These are phyloP conservation scores for Protomyces inundatus DNA, from an alignment of 1,139 yeast genomes.

Conservation along the genomic window DNA sequence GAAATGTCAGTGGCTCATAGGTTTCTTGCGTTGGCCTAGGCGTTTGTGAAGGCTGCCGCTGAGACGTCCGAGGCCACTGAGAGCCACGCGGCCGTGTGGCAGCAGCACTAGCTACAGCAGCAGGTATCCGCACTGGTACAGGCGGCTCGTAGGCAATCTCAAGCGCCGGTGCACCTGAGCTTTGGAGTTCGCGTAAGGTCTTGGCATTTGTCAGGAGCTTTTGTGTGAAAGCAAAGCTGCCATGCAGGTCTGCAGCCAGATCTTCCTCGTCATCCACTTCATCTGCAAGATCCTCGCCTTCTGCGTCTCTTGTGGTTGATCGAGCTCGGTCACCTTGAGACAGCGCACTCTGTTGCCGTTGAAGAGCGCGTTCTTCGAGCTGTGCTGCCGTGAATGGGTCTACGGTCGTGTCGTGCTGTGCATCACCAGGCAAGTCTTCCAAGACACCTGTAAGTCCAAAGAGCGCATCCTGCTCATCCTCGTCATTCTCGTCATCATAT, in stretches of 20 bases:
- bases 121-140: background rate
- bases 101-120: background rate
- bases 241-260: background rate
- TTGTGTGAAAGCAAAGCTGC: conserved; percentile 6
- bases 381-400: conserved; percentile 25
- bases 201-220: conserved; percentile 13
- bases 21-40: background rate
- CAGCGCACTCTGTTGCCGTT: background rate
- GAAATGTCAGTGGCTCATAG: background rate
- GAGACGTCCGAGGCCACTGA: background rate
- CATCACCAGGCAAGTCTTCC: background rate
- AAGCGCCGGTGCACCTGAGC: background rate
- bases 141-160: conserved; percentile 4
- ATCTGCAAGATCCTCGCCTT: background rate
- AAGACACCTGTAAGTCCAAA: background rate
- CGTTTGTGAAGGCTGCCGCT: background rate
- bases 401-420: background rate
- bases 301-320: background rate
- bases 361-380: background rate
- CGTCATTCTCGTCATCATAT: background rate
- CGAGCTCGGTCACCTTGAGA: background rate
- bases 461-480: background rate
- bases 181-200: conserved; percentile 4
- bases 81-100: background rate
- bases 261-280: background rate